phyloP scores from a whole-genome alignment of 108 stramenopile species.

The Fistulifera pelliculosa region DNA sequence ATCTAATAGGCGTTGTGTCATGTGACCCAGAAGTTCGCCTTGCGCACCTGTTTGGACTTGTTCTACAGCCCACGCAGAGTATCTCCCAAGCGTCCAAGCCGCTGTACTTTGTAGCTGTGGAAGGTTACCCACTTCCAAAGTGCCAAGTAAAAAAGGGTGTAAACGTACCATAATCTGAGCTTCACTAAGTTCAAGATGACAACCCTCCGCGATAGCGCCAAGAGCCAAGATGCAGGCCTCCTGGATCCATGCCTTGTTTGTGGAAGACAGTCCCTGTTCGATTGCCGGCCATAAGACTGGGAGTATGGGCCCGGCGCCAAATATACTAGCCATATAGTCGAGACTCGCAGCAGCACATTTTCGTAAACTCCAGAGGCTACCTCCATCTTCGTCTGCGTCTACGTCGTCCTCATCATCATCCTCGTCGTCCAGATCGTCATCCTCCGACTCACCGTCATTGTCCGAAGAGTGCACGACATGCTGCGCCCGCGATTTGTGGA shows the following conservation, averaged over 20 bases:
- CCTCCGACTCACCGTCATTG: constrained; percentile 25
- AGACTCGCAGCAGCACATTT: constrained; percentile 83
- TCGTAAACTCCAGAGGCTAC: constrained; percentile 82
- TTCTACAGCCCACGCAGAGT: constrained; percentile 71
- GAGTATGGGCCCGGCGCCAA: constrained; percentile 53
- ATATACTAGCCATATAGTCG: constrained; percentile 66
- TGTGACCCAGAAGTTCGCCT: constrained; percentile 48
- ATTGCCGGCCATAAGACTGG: constrained; percentile 72
- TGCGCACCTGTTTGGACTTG: constrained; percentile 57
- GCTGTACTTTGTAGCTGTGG: constrained; percentile 81
- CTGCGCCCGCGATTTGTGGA: constrained; percentile 54
- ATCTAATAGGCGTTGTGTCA: constrained; percentile 49
- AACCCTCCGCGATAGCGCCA: constrained; percentile 85
- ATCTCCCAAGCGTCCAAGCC: constrained; percentile 82
- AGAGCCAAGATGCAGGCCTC: constrained; percentile 85
- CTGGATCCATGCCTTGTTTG: constrained; percentile 61
- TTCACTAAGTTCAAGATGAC: constrained; percentile 59
- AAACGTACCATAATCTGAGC: constrained; percentile 49
- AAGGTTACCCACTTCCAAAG: constrained; percentile 32
- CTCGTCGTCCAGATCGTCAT: constrained; percentile 26
- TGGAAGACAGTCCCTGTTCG: constrained; percentile 53
- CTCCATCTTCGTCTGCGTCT: constrained; percentile 53
- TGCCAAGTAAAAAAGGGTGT: constrained; percentile 73
- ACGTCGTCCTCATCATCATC: constrained; percentile 67
- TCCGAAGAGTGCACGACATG: constrained; percentile 21